Percentiles rank a stretch among this genome's conserved stretches.
These are phyloP conservation scores for Rutstroemia sp. DNA, from an alignment of 2,329 filamentous ascomycete species.

Conservation along the genomic window DNA sequence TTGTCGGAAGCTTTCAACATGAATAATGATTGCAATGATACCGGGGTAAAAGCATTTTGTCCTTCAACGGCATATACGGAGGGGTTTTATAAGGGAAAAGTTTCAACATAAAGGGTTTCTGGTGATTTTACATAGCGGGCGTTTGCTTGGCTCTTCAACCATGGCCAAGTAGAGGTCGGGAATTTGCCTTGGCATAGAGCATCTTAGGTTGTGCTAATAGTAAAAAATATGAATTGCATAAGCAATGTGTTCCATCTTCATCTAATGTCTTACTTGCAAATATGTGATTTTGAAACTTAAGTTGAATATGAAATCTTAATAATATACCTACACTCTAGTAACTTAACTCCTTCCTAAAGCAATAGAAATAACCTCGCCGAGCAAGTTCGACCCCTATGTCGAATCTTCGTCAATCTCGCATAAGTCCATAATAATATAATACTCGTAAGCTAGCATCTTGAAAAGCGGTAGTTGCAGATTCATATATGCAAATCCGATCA, in stretches of 20 bases:
- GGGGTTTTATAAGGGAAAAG: constrained; percentile 24
- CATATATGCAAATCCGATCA: background rate
- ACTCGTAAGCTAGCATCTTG: too few species aligned
- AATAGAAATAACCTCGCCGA: too few species aligned
- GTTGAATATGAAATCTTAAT: too few species aligned
- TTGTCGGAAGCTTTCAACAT: constrained; percentile 30
- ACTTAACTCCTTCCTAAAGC: too few species aligned
- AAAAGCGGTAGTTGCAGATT: too few species aligned
- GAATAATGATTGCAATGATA: constrained; percentile 50
- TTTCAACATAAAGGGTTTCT: constrained; percentile 31
- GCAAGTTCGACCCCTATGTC: too few species aligned
- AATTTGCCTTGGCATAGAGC: constrained; percentile 25
- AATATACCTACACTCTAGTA: too few species aligned
- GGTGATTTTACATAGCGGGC: constrained; percentile 26
- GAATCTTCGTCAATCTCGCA: too few species aligned
- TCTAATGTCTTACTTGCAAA: background rate
- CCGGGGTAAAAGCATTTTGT: constrained; percentile 45
- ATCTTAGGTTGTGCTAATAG: constrained; percentile 16
- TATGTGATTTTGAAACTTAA: background rate
- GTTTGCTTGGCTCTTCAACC: constrained; percentile 34
- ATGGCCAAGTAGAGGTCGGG: constrained; percentile 30
- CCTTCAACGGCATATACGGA: constrained; percentile 54
- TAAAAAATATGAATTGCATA: constrained; percentile 10
- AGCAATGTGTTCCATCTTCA: constrained; percentile 3
- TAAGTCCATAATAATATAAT: too few species aligned